phyloP scores from a whole-genome alignment of 202 grass and related monocot species.

The Panicum hallii region DNA sequence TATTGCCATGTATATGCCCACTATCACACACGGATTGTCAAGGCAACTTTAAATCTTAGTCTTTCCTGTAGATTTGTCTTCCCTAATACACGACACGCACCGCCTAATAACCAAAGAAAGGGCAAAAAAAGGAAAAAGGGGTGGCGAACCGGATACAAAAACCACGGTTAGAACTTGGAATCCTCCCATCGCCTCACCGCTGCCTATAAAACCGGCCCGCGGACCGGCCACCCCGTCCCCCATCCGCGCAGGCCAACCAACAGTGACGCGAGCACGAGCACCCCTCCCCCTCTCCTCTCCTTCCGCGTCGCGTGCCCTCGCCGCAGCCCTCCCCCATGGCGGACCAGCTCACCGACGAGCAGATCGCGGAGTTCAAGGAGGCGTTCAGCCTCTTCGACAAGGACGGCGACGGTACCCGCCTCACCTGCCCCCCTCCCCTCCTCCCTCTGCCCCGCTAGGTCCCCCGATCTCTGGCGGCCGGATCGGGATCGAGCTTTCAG shows the following conservation, averaged over 20 bases:
- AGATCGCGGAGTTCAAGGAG: conserved; percentile 97
- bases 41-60: too few species aligned
- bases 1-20: too few species aligned
- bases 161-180: conserved; percentile 12
- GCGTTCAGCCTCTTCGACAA: conserved; percentile 99
- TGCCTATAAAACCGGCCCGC: conserved; percentile 42
- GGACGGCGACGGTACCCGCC: conserved; percentile 80
- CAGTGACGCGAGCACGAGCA: conserved; percentile 17
- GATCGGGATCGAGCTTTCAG: conserved; percentile 43
- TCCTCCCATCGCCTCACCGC: conserved; percentile 14
- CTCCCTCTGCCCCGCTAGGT: neutral
- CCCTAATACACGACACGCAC: too few species aligned
- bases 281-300: neutral
- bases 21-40: too few species aligned
- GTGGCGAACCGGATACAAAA: conserved; percentile 40
- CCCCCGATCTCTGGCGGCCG: neutral
- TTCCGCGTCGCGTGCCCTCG: neutral
- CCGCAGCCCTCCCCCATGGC: conserved; percentile 59
- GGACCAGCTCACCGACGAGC: conserved; percentile 86
- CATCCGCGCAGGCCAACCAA: conserved; percentile 20
- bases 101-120: neutral
- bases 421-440: neutral
- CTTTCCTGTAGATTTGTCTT: too few species aligned
- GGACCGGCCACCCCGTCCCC: neutral
- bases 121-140: neutral